Conservation (phyloP, 192 early-diverging fungal species). For the Obelidium mucronatum region DNA sequence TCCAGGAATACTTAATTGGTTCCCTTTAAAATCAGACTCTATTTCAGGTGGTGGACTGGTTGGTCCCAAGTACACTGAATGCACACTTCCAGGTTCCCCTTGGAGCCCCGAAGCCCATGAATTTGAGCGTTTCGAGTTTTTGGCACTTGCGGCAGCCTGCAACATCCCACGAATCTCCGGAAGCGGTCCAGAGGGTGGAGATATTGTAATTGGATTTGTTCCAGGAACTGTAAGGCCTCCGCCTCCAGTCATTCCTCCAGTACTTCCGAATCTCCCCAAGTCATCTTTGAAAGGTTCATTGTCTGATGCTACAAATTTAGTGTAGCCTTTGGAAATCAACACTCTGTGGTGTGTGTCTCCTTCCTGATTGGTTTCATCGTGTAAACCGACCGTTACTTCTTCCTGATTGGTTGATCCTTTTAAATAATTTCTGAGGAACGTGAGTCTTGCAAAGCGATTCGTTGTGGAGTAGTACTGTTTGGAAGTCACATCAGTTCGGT, state of each 20-base stretch:
- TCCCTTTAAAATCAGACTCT: not conserved
- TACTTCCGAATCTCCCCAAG: no score
- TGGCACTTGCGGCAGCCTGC: no score
- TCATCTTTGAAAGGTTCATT: no score
- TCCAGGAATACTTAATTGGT: not conserved
- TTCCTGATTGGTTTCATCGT: constrained; percentile 17
- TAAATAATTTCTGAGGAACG: constrained; percentile 36
- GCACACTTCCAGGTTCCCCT: no score
- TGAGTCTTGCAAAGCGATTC: constrained; percentile 29
- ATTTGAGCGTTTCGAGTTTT: no score
- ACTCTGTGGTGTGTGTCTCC: constrained; percentile 18
- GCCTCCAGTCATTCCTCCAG: no score
- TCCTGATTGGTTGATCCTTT: constrained; percentile 34
- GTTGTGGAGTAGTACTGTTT: constrained; percentile 28
- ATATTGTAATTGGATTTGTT: not conserved
- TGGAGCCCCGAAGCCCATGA: no score
- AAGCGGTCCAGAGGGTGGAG: not conserved
- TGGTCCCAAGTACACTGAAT: no score
- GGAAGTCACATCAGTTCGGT: no score
- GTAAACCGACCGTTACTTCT: constrained; percentile 2
- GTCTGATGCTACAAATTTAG: constrained; percentile 11
- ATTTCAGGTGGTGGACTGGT: no score
- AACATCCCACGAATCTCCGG: no score
- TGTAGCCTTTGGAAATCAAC: constrained; percentile 29
- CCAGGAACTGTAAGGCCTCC: not conserved